Conservation (phyloP, 2,329 filamentous ascomycete genomes). For the Venturia asperata region DNA sequence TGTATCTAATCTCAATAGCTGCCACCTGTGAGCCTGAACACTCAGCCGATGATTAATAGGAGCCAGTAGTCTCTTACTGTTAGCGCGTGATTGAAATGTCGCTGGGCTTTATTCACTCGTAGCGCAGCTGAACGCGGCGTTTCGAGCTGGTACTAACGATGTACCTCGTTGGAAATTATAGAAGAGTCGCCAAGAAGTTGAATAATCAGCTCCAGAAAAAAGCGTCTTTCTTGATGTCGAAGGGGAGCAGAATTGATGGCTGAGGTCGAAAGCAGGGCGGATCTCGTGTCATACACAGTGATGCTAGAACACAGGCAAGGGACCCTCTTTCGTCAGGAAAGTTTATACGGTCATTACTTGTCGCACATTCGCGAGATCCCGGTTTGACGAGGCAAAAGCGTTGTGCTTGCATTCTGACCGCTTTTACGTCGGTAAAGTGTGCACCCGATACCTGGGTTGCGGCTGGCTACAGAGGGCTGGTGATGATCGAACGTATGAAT, state of each 20-base stretch:
- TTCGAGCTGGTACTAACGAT: too few species aligned
- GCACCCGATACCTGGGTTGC: background rate
- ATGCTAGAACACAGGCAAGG: background rate
- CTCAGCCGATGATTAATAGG: too few species aligned
- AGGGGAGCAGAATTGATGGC: background rate
- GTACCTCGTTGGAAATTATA: too few species aligned
- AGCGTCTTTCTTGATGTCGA: background rate
- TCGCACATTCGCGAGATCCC: background rate
- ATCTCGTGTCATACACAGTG: background rate
- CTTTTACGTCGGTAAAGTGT: background rate
- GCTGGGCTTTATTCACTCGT: too few species aligned
- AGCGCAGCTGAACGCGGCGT: too few species aligned
- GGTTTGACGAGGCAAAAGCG: background rate
- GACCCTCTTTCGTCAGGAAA: background rate
- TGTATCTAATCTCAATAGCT: too few species aligned
- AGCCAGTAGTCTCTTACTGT: too few species aligned
- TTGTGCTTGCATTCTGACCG: constrained; percentile 12
- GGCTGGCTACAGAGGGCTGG: background rate
- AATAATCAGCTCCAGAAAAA: background rate
- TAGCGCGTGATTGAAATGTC: too few species aligned
- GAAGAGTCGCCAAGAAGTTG: too few species aligned
- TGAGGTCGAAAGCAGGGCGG: background rate
- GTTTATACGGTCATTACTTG: background rate
- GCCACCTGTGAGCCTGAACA: too few species aligned
- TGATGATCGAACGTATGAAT: background rate